Evolutionary conservation across 192 early-diverging fungal species (phyloP).

Genomic region (Lobosporangium transversale): DNA sequence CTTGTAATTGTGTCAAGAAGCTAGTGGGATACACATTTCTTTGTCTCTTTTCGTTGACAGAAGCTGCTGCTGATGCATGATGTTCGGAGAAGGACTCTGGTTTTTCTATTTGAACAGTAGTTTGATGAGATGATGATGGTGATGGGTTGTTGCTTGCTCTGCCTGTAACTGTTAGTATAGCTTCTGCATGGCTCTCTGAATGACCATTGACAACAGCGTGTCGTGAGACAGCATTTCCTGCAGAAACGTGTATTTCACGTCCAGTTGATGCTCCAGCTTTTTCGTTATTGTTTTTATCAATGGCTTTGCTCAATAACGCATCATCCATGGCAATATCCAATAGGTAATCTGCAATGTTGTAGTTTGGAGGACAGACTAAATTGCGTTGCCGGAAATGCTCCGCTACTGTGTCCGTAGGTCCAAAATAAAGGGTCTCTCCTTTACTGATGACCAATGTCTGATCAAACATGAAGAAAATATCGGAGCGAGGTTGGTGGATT

Average conservation of each 20-base stretch:
- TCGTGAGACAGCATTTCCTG: conserved; percentile 10
- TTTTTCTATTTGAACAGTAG: conserved; percentile 12
- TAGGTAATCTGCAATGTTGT: conserved; percentile 55
- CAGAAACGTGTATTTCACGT: not conserved
- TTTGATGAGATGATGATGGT: conserved; percentile 6
- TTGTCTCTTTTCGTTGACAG: not conserved
- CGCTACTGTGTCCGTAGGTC: conserved; percentile 34
- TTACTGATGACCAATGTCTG: conserved; percentile 49
- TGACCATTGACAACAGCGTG: not conserved
- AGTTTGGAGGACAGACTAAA: conserved; percentile 41
- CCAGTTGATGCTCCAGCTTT: conserved; percentile 8
- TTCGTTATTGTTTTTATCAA: conserved; percentile 1
- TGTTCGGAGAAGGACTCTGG: not conserved
- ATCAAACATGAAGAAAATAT: conserved; percentile 60
- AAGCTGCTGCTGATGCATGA: no score
- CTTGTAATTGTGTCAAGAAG: conserved; percentile 64
- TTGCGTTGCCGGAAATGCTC: conserved; percentile 51
- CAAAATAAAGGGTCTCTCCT: conserved; percentile 54
- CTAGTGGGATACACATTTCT: conserved; percentile 43
- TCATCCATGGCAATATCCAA: conserved; percentile 42
- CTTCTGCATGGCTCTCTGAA: not conserved
- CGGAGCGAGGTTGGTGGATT: conserved; percentile 61
- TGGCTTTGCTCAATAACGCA: conserved; percentile 6
- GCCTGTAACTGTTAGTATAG: not conserved
- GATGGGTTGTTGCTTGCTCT: not conserved